Conservation (phyloP, 305 asterid genomes). For the Nicotiana rustica region DNA sequence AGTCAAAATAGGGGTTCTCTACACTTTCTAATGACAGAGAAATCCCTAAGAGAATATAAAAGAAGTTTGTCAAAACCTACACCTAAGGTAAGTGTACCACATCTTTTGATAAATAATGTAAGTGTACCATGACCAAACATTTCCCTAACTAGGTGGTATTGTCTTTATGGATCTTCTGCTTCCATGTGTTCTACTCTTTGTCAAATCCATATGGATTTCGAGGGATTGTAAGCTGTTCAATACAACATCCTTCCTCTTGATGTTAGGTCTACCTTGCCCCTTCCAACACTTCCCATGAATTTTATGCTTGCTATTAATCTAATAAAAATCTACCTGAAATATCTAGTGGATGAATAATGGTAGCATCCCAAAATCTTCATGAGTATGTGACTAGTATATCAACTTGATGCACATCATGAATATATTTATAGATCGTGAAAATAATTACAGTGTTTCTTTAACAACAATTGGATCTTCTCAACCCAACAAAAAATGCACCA, state of each 20-base stretch:
- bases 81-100: neutral
- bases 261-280: neutral
- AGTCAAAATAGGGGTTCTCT: neutral
- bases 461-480: neutral
- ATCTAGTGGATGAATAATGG: neutral
- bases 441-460: neutral
- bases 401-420: neutral
- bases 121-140: neutral
- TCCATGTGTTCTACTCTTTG: neutral
- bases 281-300: neutral
- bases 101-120: too few relatives aligned
- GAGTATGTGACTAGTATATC: neutral
- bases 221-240: neutral
- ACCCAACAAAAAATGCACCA: neutral
- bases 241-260: neutral
- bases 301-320: neutral
- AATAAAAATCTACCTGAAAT: neutral
- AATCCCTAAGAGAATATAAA: neutral
- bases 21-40: neutral
- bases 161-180: neutral
- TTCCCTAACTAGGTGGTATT: neutral
- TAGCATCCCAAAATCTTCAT: neutral
- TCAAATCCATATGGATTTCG: neutral
- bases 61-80: neutral
- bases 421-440: neutral